Percentiles rank a stretch among this genome's conserved stretches.
Conservation (phyloP, 1,284 basidiomycete genomes). For the Malassezia brasiliensis region DNA sequence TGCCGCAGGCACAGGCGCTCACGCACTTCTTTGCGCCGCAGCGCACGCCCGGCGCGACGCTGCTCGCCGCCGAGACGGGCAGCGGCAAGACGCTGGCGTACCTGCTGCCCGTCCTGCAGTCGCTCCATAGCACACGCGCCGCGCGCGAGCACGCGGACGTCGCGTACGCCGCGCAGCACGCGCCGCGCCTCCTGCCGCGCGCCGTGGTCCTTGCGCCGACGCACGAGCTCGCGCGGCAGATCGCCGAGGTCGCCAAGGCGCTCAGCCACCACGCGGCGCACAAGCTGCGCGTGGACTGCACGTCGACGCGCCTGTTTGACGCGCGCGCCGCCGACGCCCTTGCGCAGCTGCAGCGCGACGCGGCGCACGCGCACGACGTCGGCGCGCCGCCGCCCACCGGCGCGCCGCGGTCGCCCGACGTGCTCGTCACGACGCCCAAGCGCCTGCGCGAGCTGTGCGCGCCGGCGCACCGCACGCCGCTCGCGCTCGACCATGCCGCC, state of each 20-base stretch:
- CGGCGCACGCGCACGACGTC: conserved; percentile 53
- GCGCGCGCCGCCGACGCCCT: background rate
- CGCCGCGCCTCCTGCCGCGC: conserved; percentile 53
- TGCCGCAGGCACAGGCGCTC: conserved; percentile 15
- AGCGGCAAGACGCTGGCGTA: conserved; percentile 95
- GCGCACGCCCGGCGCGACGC: conserved; percentile 60
- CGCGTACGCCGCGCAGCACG: background rate
- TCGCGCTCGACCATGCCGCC: conserved; percentile 67
- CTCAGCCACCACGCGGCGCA: conserved; percentile 53
- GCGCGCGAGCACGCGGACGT: conserved; percentile 9
- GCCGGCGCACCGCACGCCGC: conserved; percentile 27
- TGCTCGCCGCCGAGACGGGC: conserved; percentile 94
- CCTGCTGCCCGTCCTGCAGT: conserved; percentile 91
- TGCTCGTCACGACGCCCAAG: conserved; percentile 63
- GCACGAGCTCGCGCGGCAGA: conserved; percentile 87
- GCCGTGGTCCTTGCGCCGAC: conserved; percentile 91
- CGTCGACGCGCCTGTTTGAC: conserved; percentile 51
- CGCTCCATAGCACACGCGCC: conserved; percentile 58
- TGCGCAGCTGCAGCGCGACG: background rate
- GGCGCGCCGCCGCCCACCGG: background rate
- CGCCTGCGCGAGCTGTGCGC: conserved; percentile 61
- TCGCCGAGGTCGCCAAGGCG: conserved; percentile 61
- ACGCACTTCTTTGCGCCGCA: conserved; percentile 13
- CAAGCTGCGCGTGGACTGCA: conserved; percentile 65
- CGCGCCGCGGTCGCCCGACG: conserved; percentile 8